phyloP scores from a whole-genome alignment of 768 basidiomycete genomes.

The Paxillus involutus region DNA sequence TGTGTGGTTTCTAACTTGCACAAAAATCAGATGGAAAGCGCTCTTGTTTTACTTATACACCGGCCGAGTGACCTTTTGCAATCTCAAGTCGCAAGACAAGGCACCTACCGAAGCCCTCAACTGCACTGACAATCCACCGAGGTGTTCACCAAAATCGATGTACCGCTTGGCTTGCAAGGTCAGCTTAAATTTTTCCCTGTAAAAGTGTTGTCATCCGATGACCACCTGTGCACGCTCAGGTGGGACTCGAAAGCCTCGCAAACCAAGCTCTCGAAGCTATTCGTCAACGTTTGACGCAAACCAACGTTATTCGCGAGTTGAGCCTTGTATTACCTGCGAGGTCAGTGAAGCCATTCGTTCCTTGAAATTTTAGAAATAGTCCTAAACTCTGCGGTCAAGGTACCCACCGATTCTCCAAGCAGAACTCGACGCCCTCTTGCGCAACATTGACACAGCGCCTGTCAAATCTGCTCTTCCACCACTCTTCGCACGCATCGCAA shows the following conservation, averaged over 20 bases:
- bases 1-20: too few species aligned
- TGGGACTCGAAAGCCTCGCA: conserved; percentile 18
- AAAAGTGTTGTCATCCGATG: neutral
- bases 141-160: conserved; percentile 39
- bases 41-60: conserved; percentile 37
- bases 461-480: neutral
- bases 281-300: conserved; percentile 10
- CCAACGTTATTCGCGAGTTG: conserved; percentile 25
- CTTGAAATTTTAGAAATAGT: too few species aligned
- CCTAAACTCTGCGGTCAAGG: neutral
- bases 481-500: conserved; percentile 3
- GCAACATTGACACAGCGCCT: conserved; percentile 1
- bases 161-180: conserved; percentile 37
- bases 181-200: neutral
- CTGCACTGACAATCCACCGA: neutral
- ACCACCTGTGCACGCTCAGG: conserved; percentile 4
- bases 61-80: conserved; percentile 26
- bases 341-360: conserved; percentile 4
- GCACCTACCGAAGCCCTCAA: neutral
- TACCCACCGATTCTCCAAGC: conserved; percentile 2
- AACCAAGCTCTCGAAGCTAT: conserved; percentile 19
- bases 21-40: too few species aligned
- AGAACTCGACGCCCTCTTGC: conserved; percentile 6
- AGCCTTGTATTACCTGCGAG: too few species aligned
- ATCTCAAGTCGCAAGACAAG: conserved; percentile 17